Base-by-base conservation (phyloP, 768 basidiomycete species). In the Auriscalpium orientale region DNA sequence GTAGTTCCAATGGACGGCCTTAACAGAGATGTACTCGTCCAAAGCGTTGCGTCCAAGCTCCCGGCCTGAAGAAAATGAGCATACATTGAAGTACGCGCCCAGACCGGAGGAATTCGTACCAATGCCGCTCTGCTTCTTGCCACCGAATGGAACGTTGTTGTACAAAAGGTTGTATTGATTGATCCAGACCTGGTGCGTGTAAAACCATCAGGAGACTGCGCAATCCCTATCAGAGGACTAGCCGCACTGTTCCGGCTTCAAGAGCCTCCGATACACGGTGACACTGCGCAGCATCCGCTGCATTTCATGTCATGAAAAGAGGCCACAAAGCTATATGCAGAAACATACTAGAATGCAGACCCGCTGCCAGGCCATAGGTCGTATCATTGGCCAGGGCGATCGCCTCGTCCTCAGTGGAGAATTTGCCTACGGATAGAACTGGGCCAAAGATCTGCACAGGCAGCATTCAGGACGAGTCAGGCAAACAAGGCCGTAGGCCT, bases 141-240 rank as follows among this genome's bases (percentile, higher is more conserved):
- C 95, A 38, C 95, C 95, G 65, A 98, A 98, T 1, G 95, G 95
- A 46, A 93, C 86, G 57, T 95, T 91, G 68, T 90, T 91, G 71
- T 82, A 80, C 55, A 95, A 69, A 12, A 88, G 44, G 65, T 87
- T 89, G 72, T 93, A 95, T 65, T 91, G 86, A 70, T 98, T 98
- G 57, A 94, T 80, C 93, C 94, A 97, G 44, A 92, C 87, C 86
- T 89, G 55, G 49, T 49, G 45, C 37, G 18, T 8, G 40, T 28
- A 28, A 5, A 28, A 3, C 7, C 28, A 28, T 28, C 28, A 28
- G 28, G 28, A 28, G 2, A 28, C 28, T 28, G 28, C 4, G 28
- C 28, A 28, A 4, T 28, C 28, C 28, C 4, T 28, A 0, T 4
- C 2, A 28, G 28, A 28, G 28, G 7, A 28, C 28, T 28, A 28